A percentile compares a stretch with the other conserved stretches of the same genome.
Evolutionary conservation across 495 filamentous ascomycete genomes (phyloP).

Genomic region (Penicillium soppii): DNA sequence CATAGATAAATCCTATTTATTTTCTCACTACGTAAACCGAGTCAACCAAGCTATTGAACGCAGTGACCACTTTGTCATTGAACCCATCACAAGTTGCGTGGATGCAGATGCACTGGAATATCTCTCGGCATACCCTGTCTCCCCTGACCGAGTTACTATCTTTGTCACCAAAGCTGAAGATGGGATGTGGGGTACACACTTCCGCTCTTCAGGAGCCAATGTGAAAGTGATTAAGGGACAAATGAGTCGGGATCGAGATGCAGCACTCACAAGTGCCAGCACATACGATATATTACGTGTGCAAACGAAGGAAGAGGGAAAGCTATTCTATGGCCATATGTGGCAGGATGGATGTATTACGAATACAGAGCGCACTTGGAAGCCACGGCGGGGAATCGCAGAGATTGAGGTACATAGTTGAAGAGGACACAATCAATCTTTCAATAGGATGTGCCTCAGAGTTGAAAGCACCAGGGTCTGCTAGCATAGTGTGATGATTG

Average conservation of each 20-base stretch:
- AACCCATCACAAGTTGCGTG: constrained; percentile 22
- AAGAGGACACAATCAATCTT: constrained; percentile 13
- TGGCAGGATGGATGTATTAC: constrained; percentile 22
- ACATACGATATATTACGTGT: constrained; percentile 30
- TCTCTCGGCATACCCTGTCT: constrained; percentile 20
- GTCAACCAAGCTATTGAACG: constrained; percentile 19
- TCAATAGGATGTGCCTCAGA: constrained; percentile 2
- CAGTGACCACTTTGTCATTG: constrained; percentile 25
- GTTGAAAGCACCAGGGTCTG: no score
- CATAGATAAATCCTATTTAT: no score
- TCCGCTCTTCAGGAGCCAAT: no score
- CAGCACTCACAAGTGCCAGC: constrained; percentile 24
- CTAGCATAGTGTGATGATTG: no score
- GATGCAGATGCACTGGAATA: constrained; percentile 29
- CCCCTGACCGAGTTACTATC: constrained; percentile 17
- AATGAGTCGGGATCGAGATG: constrained; percentile 26
- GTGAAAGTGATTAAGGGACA: no score
- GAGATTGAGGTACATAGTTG: constrained; percentile 10
- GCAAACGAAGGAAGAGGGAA: constrained; percentile 19
- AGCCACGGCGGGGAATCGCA: constrained; percentile 20
- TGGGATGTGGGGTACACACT: no score
- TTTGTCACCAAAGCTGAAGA: no score
- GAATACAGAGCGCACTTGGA: constrained; percentile 35
- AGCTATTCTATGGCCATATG: constrained; percentile 21
- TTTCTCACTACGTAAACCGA: constrained; percentile 17